Evolutionary conservation across 371 early-diverging fungal genomes (phyloP), one percentile per base, ranked within the genome.

Genomic region (Chytridium lagenaria): DNA sequence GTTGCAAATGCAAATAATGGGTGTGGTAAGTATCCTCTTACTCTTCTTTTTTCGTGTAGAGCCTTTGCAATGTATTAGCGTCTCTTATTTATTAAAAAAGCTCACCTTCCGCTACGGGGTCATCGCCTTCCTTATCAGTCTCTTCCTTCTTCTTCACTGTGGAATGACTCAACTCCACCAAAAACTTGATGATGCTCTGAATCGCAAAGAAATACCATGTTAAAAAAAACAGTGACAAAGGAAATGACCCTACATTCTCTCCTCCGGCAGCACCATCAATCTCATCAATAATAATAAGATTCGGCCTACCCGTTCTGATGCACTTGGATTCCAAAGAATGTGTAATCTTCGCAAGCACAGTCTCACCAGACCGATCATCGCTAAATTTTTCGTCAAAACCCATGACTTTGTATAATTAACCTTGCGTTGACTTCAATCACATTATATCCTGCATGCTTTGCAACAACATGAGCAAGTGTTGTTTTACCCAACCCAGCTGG

Each of bases 401-500:
- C n/a, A n/a, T n/a, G n/a, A n/a, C n/a, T n/a, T n/a, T n/a, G n/a
- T n/a, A n/a, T n/a, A n/a, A n/a, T n/a, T n/a, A 83, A 91, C 93
- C 94, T 95, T 2, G 99, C 99, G 83, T 99, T 99, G 78, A 99
- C 92, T 84, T 99, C 99, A 23, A 98, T 83, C 1, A 93, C 81
- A 52, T 93, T 88, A 77, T 98, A 95, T 0, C 97, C 97, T n/a
- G 93, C 89, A 73, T 96, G 95, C 51, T 87, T 86, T 0, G 98
- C 98, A 52, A 95, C 88, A 0, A 99, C 90, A 80, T 98, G 96
- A 0, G 98, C 99, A 73, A 99, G 83, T 0, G 99, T 98, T 0
- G 99, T 99, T 80, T 99, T 99, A 68, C 99, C 99, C 63, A 97
- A 86, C 0, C 99, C 99, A 0, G 99, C 97, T 23, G 95, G 93